Conservation (phyloP, 2,329 filamentous ascomycete genomes). For the Aspergillus japonicus region DNA sequence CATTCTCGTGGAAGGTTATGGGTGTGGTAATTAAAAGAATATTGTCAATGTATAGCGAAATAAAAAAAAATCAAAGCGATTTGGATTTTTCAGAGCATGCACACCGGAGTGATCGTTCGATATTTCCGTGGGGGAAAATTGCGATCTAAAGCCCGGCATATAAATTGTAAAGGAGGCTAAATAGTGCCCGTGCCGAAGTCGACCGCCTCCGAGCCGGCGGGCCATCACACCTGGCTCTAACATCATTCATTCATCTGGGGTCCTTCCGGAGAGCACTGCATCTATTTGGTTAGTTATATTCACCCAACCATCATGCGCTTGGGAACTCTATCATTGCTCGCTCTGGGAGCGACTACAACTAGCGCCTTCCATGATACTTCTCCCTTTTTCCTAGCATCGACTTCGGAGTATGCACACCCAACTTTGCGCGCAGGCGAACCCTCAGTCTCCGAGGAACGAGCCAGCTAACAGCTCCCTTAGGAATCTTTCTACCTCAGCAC, state of each 20-base stretch:
- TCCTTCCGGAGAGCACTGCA: slow-evolving; percentile 17
- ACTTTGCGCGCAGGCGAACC: slow-evolving; percentile 7
- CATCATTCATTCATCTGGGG: slow-evolving; percentile 23
- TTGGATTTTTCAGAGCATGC: background rate
- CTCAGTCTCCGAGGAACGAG: slow-evolving; percentile 12
- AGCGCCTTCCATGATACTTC: slow-evolving; percentile 82
- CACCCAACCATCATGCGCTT: slow-evolving; percentile 42
- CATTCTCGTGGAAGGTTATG: slow-evolving; percentile 35
- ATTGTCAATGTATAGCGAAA: background rate
- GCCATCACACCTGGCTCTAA: slow-evolving; percentile 28
- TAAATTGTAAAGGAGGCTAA: slow-evolving; percentile 22
- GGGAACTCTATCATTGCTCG: slow-evolving; percentile 45
- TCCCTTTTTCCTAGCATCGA: slow-evolving; percentile 86
- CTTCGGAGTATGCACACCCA: slow-evolving; percentile 63
- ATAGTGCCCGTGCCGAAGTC: slow-evolving; percentile 23
- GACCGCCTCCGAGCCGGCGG: slow-evolving; percentile 36
- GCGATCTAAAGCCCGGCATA: slow-evolving; percentile 7
- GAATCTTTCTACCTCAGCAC: slow-evolving; percentile 40
- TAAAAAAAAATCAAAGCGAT: background rate
- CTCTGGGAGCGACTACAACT: slow-evolving; percentile 57
- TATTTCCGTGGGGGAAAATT: slow-evolving; percentile 5
- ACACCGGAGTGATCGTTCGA: background rate
- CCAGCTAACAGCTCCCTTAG: slow-evolving; percentile 32
- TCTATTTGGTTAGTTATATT: slow-evolving; percentile 13
- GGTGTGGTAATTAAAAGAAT: background rate